Conservation (phyloP, 2,329 filamentous ascomycete genomes). For the Aspergillus oerlinghausenensis region DNA sequence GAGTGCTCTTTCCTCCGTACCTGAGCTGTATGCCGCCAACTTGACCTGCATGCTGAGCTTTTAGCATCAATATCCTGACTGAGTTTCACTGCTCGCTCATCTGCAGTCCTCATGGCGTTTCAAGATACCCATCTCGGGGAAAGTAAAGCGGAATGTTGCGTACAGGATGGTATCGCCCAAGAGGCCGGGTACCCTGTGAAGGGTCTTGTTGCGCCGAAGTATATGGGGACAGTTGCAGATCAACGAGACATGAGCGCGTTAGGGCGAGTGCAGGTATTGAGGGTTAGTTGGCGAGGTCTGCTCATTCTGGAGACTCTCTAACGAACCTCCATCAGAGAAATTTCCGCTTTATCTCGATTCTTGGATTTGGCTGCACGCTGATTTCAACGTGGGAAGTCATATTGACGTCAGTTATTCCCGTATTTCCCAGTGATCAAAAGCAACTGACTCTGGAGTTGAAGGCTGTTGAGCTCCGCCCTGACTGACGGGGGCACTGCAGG, state of each 20-base stretch:
- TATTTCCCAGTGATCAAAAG: neutral
- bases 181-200: conserved; percentile 19
- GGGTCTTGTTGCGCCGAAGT: conserved; percentile 30
- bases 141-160: neutral
- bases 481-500: conserved; percentile 36
- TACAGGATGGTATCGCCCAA: conserved; percentile 4
- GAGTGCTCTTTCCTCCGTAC: neutral
- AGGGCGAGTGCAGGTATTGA: conserved; percentile 36
- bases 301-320: neutral
- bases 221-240: conserved; percentile 36
- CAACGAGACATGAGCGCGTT: conserved; percentile 35
- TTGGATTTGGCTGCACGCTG: conserved; percentile 42
- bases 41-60: neutral
- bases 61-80: neutral
- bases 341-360: conserved; percentile 43
- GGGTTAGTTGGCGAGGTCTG: conserved; percentile 22
- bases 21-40: neutral
- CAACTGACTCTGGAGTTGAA: conserved; percentile 15
- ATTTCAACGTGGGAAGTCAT: conserved; percentile 43
- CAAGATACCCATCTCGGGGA: neutral
- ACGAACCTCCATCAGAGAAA: conserved; percentile 32
- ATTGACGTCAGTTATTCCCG: conserved; percentile 29
- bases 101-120: neutral
- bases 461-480: conserved; percentile 27
- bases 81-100: neutral